These are phyloP conservation scores for Beauveria sp. DNA, from an alignment of 2,329 filamentous ascomycete genomes.

Conservation along the genomic window DNA sequence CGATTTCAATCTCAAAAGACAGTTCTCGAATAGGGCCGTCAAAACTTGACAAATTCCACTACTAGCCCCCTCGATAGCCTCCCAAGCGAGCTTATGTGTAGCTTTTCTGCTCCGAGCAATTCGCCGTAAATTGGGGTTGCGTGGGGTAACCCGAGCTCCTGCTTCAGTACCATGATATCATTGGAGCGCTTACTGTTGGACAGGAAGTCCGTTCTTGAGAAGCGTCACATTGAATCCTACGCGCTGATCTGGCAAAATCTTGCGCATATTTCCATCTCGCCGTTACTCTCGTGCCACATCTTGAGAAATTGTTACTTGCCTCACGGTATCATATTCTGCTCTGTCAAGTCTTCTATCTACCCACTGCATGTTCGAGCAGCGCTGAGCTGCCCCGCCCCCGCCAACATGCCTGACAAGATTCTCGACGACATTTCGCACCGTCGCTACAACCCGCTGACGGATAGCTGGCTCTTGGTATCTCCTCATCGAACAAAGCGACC, in stretches of 20 bases:
- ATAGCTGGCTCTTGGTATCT: slow-evolving; percentile 88
- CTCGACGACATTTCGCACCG: slow-evolving; percentile 96
- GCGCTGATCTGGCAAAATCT: not conserved
- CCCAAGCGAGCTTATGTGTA: not conserved
- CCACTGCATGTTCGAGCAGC: not conserved
- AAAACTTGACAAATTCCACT: too few relatives aligned
- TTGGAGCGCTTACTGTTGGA: slow-evolving; percentile 11
- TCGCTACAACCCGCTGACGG: slow-evolving; percentile 84
- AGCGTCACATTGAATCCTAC: not conserved
- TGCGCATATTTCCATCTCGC: not conserved
- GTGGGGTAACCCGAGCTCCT: not conserved
- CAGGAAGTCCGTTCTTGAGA: not conserved
- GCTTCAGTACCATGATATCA: slow-evolving; percentile 5
- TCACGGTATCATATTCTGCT: not conserved
- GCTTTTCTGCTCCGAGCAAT: slow-evolving; percentile 1
- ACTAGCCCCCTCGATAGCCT: not conserved
- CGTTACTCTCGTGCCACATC: not conserved
- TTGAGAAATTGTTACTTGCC: not conserved
- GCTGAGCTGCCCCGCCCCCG: slow-evolving; percentile 11
- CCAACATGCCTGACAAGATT: slow-evolving; percentile 62
- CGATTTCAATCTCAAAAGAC: too few relatives aligned
- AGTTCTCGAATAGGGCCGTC: not conserved
- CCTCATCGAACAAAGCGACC: slow-evolving; percentile 94
- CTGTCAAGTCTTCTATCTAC: not conserved
- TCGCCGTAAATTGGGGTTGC: slow-evolving; percentile 6